phyloP scores from a whole-genome alignment of 352 stramenopile species.

The Phytophthora boehmeriae region DNA sequence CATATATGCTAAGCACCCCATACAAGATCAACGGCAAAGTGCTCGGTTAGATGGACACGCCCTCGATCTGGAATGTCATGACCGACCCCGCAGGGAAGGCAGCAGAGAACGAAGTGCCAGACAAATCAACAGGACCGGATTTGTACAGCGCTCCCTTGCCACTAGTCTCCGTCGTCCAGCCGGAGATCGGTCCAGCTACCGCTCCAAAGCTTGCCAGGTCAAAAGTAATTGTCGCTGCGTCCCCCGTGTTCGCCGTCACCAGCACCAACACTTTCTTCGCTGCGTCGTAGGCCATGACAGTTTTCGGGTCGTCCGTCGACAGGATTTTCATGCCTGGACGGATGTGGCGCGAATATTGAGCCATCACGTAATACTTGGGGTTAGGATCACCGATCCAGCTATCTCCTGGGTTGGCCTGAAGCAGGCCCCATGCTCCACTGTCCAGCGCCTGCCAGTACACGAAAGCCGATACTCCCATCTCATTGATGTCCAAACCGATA shows the following conservation, averaged over 20 bases:
- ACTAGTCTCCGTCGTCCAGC: slow-evolving; percentile 58
- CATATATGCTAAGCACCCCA: no score
- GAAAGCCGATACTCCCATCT: slow-evolving; percentile 57
- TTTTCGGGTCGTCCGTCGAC: slow-evolving; percentile 40
- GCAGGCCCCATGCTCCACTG: slow-evolving; percentile 48
- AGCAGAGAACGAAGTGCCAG: slow-evolving; percentile 20
- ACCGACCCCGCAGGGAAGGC: slow-evolving; percentile 26
- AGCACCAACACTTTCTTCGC: slow-evolving; percentile 47
- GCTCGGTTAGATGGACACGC: slow-evolving; percentile 21
- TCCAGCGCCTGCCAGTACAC: slow-evolving; percentile 71
- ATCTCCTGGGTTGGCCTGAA: slow-evolving; percentile 42
- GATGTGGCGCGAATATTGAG: slow-evolving; percentile 67
- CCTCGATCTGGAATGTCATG: slow-evolving; percentile 31
- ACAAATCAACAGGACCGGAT: slow-evolving; percentile 17
- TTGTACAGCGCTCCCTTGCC: slow-evolving; percentile 40
- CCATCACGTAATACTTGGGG: slow-evolving; percentile 59
- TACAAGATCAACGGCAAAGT: not conserved
- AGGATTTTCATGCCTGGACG: slow-evolving; percentile 55
- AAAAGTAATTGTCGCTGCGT: slow-evolving; percentile 41
- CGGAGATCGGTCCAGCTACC: slow-evolving; percentile 29
- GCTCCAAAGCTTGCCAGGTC: slow-evolving; percentile 43
- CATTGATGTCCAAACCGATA: slow-evolving; percentile 64
- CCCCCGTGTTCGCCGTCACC: slow-evolving; percentile 49
- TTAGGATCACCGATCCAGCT: slow-evolving; percentile 49
- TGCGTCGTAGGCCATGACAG: slow-evolving; percentile 49